A percentile compares a stretch with the other conserved stretches of the same genome.
These are phyloP conservation scores for Colletotrichum sp. DNA, from an alignment of 2,329 filamentous ascomycete genomes.

Conservation along the genomic window DNA sequence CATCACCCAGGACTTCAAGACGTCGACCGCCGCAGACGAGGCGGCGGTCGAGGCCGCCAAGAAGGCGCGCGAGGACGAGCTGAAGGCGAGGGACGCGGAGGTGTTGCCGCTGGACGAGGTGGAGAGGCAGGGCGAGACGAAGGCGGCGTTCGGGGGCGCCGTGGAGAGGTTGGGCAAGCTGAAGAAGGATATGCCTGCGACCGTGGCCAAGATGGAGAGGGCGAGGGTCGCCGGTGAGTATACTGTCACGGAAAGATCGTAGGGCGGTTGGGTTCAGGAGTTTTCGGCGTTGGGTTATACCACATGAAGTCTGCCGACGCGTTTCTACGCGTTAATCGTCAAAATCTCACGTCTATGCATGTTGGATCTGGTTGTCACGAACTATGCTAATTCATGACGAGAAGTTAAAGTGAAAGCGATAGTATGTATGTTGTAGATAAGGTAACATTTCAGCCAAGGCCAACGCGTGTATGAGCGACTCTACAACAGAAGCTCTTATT, in stretches of 20 bases:
- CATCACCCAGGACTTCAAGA: constrained; percentile 46
- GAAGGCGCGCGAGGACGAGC: constrained; percentile 22
- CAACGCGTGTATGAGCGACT: constrained; percentile 5
- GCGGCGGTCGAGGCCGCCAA: constrained; percentile 30
- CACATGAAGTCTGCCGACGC: background rate
- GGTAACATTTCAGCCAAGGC: background rate
- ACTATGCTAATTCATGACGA: background rate
- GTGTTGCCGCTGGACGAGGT: constrained; percentile 38
- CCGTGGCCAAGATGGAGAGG: constrained; percentile 69
- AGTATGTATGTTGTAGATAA: constrained; percentile 14
- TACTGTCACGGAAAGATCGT: constrained; percentile 48
- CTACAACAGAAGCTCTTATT: constrained; percentile 19
- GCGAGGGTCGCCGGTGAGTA: constrained; percentile 65
- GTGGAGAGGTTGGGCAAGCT: constrained; percentile 57
- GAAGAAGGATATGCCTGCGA: constrained; percentile 65
- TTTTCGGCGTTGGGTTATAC: constrained; percentile 9
- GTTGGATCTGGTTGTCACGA: background rate
- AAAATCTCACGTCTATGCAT: background rate
- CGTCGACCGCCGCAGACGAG: constrained; percentile 52
- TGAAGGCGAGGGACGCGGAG: constrained; percentile 24
- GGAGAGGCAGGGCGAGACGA: constrained; percentile 51
- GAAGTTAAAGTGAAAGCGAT: background rate
- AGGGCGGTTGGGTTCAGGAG: background rate
- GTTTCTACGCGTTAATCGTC: background rate
- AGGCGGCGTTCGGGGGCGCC: constrained; percentile 50